Conservation (phyloP, 768 basidiomycete species). For the Clavaria fumosa region DNA sequence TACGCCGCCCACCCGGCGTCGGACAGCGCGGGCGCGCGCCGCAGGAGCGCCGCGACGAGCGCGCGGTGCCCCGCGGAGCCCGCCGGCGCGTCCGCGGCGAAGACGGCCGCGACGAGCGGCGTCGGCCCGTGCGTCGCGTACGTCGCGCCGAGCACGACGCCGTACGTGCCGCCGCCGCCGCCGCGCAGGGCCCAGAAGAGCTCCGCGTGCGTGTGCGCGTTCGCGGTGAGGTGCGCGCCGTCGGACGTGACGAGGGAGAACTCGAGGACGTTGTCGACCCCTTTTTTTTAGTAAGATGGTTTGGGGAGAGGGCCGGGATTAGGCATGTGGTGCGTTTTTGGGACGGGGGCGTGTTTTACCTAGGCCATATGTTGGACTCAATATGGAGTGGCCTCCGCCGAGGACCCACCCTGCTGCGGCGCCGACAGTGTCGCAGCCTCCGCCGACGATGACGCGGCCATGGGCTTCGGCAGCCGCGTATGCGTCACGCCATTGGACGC, state of each 20-base stretch:
- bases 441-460: neutral
- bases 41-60: constrained; percentile 22
- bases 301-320: no score
- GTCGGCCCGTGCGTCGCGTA: neutral
- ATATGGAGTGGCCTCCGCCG: neutral
- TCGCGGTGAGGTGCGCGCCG: neutral
- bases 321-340: no score
- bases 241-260: constrained; percentile 14
- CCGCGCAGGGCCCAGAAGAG: neutral
- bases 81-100: constrained; percentile 20
- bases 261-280: constrained; percentile 29
- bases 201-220: neutral
- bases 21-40: constrained; percentile 20
- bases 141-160: neutral
- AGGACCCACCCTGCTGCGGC: neutral
- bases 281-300: no score
- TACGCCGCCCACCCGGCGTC: constrained; percentile 33
- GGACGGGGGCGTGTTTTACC: no score
- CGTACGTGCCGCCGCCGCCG: neutral
- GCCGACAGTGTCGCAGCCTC: neutral
- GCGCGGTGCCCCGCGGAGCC: constrained; percentile 15
- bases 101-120: constrained; percentile 13
- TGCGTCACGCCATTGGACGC: neutral
- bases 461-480: neutral
- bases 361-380: neutral